These are phyloP conservation scores for Pichia sp. DNA, from an alignment of 1,139 yeast species.

Conservation along the genomic window DNA sequence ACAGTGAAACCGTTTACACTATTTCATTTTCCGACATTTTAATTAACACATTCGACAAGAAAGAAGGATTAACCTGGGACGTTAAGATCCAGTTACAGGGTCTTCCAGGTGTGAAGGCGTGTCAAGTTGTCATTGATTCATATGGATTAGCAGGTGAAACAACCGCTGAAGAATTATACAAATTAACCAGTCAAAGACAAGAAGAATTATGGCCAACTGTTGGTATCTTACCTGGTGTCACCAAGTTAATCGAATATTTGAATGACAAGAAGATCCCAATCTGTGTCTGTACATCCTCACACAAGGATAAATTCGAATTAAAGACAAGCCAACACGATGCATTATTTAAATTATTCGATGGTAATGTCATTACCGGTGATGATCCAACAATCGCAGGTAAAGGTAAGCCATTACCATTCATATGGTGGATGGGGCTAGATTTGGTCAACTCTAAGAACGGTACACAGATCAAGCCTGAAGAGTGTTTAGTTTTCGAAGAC, in stretches of 20 bases:
- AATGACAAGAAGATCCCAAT: conserved; percentile 58
- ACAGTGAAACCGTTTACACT: conserved; percentile 91
- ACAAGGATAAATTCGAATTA: conserved; percentile 51
- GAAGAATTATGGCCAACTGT: conserved; percentile 57
- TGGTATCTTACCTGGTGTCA: conserved; percentile 80
- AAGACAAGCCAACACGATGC: conserved; percentile 69
- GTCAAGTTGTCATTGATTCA: conserved; percentile 62
- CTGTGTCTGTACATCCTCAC: conserved; percentile 92
- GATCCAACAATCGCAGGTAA: conserved; percentile 76
- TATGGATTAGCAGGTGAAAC: conserved; percentile 58
- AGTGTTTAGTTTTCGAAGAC: conserved; percentile 91
- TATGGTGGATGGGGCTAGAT: conserved; percentile 78
- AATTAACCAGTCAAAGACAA: conserved; percentile 54
- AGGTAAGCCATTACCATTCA: conserved; percentile 93
- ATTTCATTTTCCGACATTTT: conserved; percentile 66
- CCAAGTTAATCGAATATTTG: conserved; percentile 58
- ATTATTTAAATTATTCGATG: conserved; percentile 62
- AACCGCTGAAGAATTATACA: conserved; percentile 60
- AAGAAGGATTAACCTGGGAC: conserved; percentile 74
- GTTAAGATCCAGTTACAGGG: conserved; percentile 87
- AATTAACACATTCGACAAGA: conserved; percentile 67
- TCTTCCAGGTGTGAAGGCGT: conserved; percentile 75
- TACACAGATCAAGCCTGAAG: conserved; percentile 59
- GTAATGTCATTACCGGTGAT: conserved; percentile 83
- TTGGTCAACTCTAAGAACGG: conserved; percentile 24